Evolutionary conservation across 176 grass and related monocot species (phyloP).

Genomic region (Triticum timopheevii): DNA sequence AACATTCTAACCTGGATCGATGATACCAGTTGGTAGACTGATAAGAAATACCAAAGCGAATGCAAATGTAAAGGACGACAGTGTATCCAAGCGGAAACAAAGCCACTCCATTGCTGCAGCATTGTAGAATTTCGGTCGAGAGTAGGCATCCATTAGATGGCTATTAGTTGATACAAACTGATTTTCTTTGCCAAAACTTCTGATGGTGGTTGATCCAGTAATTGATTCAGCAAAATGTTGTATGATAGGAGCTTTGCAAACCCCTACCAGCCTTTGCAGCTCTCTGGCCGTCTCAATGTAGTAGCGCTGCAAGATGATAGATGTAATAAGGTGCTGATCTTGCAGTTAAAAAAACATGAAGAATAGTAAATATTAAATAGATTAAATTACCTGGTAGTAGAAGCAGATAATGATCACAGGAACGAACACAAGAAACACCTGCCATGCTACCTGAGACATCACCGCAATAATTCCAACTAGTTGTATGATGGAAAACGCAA

Average conservation of each 20-base stretch:
- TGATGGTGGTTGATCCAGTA: conserved; percentile 78
- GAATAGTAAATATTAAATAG: background rate
- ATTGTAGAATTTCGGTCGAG: conserved; percentile 72
- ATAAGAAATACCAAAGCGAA: conserved; percentile 76
- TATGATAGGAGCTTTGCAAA: conserved; percentile 87
- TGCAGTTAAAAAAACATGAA: background rate
- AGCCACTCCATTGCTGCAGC: conserved; percentile 73
- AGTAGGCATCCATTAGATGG: conserved; percentile 66
- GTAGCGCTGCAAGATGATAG: conserved; percentile 55
- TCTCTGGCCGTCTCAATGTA: conserved; percentile 82
- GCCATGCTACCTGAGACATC: conserved; percentile 92
- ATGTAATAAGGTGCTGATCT: background rate
- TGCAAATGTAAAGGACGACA: conserved; percentile 79
- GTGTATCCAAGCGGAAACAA: conserved; percentile 62
- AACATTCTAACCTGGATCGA: conserved; percentile 71
- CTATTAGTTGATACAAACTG: conserved; percentile 63
- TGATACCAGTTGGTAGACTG: conserved; percentile 58
- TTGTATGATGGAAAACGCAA: conserved; percentile 70
- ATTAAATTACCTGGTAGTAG: conserved; percentile 73
- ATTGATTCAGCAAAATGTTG: conserved; percentile 94
- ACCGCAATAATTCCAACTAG: conserved; percentile 81
- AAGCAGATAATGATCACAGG: conserved; percentile 69
- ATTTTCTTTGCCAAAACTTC: conserved; percentile 77
- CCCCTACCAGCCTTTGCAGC: conserved; percentile 64
- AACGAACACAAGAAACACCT: conserved; percentile 75